These are phyloP conservation scores for Annona cherimola DNA, from an alignment of 164 flowering plant species.

Conservation along the genomic window DNA sequence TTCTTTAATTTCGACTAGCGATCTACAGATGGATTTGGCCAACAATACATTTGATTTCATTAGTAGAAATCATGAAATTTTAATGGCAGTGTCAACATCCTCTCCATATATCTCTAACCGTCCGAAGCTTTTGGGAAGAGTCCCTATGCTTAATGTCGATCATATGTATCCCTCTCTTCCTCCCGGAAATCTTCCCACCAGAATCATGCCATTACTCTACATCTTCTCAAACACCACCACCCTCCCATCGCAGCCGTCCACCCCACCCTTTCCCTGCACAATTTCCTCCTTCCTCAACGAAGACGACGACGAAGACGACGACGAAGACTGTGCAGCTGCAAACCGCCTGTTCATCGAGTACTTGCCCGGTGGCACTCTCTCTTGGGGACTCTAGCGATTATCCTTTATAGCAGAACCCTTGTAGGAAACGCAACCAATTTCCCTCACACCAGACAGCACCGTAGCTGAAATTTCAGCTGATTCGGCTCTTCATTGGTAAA, in stretches of 20 bases:
- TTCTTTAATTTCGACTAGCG: too few species aligned
- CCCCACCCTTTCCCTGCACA: constrained; percentile 32
- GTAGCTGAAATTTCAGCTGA: not conserved
- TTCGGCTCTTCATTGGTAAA: not conserved
- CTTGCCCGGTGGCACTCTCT: constrained; percentile 42
- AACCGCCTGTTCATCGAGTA: constrained; percentile 34
- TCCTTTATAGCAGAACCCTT: constrained; percentile 79
- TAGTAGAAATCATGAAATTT: too few species aligned
- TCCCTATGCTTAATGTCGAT: constrained; percentile 22
- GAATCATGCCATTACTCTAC: constrained; percentile 43
- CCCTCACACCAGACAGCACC: not conserved
- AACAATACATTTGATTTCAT: too few species aligned
- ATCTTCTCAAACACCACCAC: constrained; percentile 36
- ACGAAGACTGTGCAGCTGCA: constrained; percentile 22
- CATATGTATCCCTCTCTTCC: constrained; percentile 54
- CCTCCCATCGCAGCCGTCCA: constrained; percentile 47
- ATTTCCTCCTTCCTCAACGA: constrained; percentile 47
- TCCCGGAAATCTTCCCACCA: constrained; percentile 44
- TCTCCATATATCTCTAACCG: constrained; percentile 20
- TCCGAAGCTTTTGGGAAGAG: constrained; percentile 53
- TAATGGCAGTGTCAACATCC: too few species aligned
- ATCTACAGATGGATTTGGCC: too few species aligned
- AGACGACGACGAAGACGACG: constrained; percentile 25
- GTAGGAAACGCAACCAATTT: constrained; percentile 74
- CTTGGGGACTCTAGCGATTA: constrained; percentile 65